Percentiles rank a stretch among this genome's conserved stretches.
These are phyloP conservation scores for Hyaloscypha variabilis DNA, from an alignment of 495 filamentous ascomycete species.

Conservation along the genomic window DNA sequence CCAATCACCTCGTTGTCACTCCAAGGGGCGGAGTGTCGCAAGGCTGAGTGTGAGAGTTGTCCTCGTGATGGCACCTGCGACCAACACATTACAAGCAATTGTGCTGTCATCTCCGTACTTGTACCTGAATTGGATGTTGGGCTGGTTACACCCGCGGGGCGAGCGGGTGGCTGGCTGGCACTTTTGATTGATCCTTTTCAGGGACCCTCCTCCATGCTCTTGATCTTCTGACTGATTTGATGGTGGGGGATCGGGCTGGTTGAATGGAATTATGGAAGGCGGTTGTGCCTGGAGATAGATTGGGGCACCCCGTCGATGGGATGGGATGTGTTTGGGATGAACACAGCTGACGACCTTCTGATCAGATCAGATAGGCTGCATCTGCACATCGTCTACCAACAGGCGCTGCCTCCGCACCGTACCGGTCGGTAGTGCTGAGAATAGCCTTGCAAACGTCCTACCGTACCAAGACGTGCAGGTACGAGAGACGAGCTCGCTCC, in stretches of 20 bases:
- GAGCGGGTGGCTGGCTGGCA: too few species aligned
- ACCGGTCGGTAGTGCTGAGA: not conserved
- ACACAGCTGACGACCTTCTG: not conserved
- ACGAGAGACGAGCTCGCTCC: not conserved
- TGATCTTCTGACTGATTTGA: too few species aligned
- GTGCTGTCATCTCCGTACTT: not conserved
- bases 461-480: not conserved
- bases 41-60: conserved; percentile 11
- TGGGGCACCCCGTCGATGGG: not conserved
- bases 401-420: not conserved
- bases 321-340: not conserved
- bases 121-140: conserved; percentile 5
- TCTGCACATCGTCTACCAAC: not conserved
- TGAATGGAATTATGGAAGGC: not conserved
- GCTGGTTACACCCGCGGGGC: too few species aligned
- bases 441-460: not conserved
- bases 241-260: too few species aligned
- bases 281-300: not conserved
- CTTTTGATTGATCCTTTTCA: too few species aligned
- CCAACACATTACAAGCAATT: not conserved
- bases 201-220: too few species aligned
- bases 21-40: conserved; percentile 4
- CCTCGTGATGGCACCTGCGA: conserved; percentile 11
- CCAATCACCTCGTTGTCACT: not conserved
- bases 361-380: not conserved